Conservation (phyloP, 2,329 filamentous ascomycete species). For the Ascochyta viciae-villosae region DNA sequence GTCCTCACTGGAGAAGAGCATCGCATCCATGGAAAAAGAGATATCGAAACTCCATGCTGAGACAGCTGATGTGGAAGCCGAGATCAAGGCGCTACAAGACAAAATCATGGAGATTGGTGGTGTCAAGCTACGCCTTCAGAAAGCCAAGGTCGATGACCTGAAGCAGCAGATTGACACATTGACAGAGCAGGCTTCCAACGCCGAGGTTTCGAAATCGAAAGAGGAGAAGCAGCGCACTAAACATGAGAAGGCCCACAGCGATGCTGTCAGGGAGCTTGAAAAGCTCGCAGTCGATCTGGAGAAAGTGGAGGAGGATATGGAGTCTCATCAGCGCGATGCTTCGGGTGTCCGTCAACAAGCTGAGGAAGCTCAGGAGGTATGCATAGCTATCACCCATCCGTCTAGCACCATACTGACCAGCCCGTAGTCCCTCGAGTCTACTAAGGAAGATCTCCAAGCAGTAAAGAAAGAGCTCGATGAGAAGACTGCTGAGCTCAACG, state of each 20-base stretch:
- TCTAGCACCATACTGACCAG: conserved; percentile 25
- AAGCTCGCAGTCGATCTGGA: conserved; percentile 75
- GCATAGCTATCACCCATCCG: conserved; percentile 4
- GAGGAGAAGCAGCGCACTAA: conserved; percentile 91
- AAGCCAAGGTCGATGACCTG: conserved; percentile 82
- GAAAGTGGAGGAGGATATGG: conserved; percentile 78
- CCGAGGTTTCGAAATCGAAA: conserved; percentile 88
- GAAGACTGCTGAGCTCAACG: conserved; percentile 64
- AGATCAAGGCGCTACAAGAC: conserved; percentile 91
- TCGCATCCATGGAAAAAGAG: conserved; percentile 76
- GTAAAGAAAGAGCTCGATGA: conserved; percentile 88
- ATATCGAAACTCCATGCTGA: conserved; percentile 81
- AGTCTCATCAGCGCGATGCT: conserved; percentile 76
- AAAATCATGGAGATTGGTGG: conserved; percentile 99
- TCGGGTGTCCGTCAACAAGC: conserved; percentile 75
- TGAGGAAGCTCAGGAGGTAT: conserved; percentile 77
- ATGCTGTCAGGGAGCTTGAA: conserved; percentile 80
- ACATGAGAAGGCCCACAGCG: conserved; percentile 80
- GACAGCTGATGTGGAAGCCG: conserved; percentile 87
- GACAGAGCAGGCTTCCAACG: conserved; percentile 81
- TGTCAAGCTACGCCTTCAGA: conserved; percentile 88
- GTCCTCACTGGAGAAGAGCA: conserved; percentile 76
- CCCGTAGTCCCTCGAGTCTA: conserved; percentile 69
- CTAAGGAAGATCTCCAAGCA: conserved; percentile 78
- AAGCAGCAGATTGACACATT: conserved; percentile 85